Evolutionary conservation across 345 rosid species (phyloP), one percentile per base, ranked within the genome.

Genomic region (Citrus trifoliata): DNA sequence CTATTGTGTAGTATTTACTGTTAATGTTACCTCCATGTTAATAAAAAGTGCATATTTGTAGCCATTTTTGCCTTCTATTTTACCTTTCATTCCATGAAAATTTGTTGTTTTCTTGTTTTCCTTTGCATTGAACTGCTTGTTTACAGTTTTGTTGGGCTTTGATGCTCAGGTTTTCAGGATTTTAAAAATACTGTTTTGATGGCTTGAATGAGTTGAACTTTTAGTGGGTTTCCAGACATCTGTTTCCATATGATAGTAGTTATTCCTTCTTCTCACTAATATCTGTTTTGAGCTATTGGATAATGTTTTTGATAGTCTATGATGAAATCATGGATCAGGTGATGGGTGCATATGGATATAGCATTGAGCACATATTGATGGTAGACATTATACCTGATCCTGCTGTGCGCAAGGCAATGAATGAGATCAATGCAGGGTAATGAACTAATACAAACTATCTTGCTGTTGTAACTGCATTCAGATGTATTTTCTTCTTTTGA

Each of bases 341-440:
- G 80, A 93, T 97, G 93, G 93, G 90, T 67, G 91, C 94, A 65
- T 94, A 97, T 86, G 99, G 99, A 73, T 94, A 91, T 84, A 92
- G 86, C 89, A 94, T 97, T 67, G 98, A 97, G 87, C 98, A 97
- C 83, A 94, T 97, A 65, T 86, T 97, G 75, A 89, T 97, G 99
- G 93, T 97, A 80, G 99, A 97, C 87, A 92, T 97, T 74, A 82
- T 97, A 79, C 98, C 99, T 3, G 99, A 97, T 83, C 67, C 91
- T 13, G 81, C 98, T 70, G 98, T 97, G 25, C 97, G 98, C 76
- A 89, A 80, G 86, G 98, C 99, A 22, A 94, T 97, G 99, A 97
- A 97, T 56, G 99, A 97, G 88, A 97, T 97, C 77, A 97, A 97
- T 84, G 99, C 99, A n/a, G 80, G 98, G 99, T 96, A 84, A 78